Conservation (phyloP, 768 basidiomycete genomes). For the Fistulinella prunicolor region DNA sequence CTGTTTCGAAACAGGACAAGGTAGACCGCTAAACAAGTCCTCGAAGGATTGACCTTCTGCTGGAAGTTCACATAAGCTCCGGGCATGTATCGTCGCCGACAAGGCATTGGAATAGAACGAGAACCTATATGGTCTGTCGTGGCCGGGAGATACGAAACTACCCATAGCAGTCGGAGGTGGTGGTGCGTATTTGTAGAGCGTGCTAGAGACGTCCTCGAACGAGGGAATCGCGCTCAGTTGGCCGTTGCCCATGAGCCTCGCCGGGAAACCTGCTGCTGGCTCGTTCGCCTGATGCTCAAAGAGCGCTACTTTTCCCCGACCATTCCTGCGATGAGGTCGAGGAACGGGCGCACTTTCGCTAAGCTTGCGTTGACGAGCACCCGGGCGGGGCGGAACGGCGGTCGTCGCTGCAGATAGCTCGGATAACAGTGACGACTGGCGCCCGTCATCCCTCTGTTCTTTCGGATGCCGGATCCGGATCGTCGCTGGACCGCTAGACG, state of each 20-base stretch:
- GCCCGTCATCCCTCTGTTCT: slow-evolving; percentile 8
- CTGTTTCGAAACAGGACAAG: slow-evolving; percentile 15
- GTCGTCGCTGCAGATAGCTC: slow-evolving; percentile 12
- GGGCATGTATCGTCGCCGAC: slow-evolving; percentile 91
- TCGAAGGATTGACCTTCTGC: slow-evolving; percentile 92
- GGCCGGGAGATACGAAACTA: slow-evolving; percentile 49
- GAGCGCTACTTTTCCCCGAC: slow-evolving; percentile 83
- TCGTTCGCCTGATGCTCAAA: slow-evolving; percentile 68
- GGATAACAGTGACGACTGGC: background rate
- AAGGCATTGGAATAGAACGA: slow-evolving; percentile 97
- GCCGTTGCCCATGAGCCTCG: slow-evolving; percentile 28
- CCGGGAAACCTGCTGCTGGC: slow-evolving; percentile 45
- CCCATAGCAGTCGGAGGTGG: slow-evolving; percentile 11
- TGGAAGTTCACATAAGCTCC: slow-evolving; percentile 89
- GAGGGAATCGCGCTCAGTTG: slow-evolving; percentile 42
- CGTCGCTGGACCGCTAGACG: slow-evolving; percentile 33
- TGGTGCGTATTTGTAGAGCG: slow-evolving; percentile 12
- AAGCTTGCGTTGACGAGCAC: slow-evolving; percentile 76
- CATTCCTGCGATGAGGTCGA: slow-evolving; percentile 53
- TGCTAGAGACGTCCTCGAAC: slow-evolving; percentile 36
- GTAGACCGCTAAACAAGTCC: slow-evolving; percentile 72
- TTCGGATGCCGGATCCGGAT: slow-evolving; percentile 15
- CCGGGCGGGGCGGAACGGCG: slow-evolving; percentile 17
- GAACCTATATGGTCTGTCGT: slow-evolving; percentile 93
- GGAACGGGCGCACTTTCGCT: slow-evolving; percentile 78